These are phyloP conservation scores for Colletotrichum cereale DNA, from an alignment of 2,329 filamentous ascomycete species.

Conservation along the genomic window DNA sequence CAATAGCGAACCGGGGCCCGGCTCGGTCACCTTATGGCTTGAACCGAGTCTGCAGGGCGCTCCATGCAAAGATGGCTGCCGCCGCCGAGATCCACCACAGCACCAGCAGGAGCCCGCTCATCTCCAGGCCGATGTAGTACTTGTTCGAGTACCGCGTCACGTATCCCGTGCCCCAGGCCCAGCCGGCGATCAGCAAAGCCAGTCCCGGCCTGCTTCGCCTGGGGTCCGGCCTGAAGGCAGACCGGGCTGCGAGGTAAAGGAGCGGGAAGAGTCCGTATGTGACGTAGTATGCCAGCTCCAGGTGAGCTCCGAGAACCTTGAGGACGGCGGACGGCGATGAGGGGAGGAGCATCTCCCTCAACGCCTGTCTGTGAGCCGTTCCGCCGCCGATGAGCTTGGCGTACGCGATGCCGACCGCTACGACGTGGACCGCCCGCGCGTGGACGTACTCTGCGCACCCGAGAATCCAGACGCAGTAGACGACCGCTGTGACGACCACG, in stretches of 20 bases:
- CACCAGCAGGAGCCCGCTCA: constrained; percentile 52
- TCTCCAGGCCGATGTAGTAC: constrained; percentile 55
- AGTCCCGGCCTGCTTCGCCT: constrained; percentile 23
- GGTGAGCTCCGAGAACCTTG: neutral
- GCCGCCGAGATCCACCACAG: constrained; percentile 39
- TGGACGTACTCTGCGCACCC: constrained; percentile 48
- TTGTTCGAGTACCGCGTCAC: constrained; percentile 51
- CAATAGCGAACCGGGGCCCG: neutral
- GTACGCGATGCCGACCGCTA: constrained; percentile 47
- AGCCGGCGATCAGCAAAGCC: constrained; percentile 30
- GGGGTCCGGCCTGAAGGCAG: neutral
- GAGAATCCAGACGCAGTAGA: constrained; percentile 46
- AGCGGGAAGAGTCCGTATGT: constrained; percentile 14
- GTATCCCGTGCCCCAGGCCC: constrained; percentile 41
- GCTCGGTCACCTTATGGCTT: neutral
- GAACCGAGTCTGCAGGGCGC: constrained; percentile 12
- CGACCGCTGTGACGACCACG: neutral
- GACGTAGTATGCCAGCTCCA: constrained; percentile 3
- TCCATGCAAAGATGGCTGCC: constrained; percentile 14
- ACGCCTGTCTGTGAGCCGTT: neutral
- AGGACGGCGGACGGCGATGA: accelerated
- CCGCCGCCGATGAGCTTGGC: constrained; percentile 40
- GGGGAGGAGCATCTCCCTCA: neutral
- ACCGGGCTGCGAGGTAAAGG: constrained; percentile 2
- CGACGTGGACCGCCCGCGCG: constrained; percentile 44